Percentiles rank a stretch among this genome's conserved stretches.
These are phyloP conservation scores for Amanita thiersii DNA, from an alignment of 768 basidiomycete species.

Conservation along the genomic window DNA sequence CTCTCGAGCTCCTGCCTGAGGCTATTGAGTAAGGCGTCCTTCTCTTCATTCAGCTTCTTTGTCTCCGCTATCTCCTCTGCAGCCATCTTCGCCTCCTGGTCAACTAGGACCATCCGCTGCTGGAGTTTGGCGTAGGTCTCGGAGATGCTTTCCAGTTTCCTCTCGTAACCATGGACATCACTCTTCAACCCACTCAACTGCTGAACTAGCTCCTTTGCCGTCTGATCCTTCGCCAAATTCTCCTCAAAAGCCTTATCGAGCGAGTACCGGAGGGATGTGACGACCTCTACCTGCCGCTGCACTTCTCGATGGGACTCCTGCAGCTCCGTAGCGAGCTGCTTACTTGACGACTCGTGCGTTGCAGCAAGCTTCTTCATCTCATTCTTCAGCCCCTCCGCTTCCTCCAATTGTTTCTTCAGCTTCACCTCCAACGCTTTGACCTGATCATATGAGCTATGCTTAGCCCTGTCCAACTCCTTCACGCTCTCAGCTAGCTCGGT, in stretches of 20 bases:
- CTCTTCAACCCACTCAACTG: too few species aligned
- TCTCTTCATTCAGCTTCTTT: neutral
- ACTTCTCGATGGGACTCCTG: too few species aligned
- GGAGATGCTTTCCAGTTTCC: neutral
- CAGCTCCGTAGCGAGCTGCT: neutral
- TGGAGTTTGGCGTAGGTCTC: neutral
- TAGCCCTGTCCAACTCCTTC: conserved; percentile 3
- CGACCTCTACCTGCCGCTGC: too few species aligned
- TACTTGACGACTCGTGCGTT: neutral
- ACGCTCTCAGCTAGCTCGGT: conserved; percentile 10
- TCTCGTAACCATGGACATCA: too few species aligned
- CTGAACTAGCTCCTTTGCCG: too few species aligned
- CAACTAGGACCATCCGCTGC: neutral
- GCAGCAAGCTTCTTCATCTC: neutral
- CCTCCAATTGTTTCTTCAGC: neutral
- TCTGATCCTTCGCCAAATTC: too few species aligned
- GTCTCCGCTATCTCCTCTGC: neutral
- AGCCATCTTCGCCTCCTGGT: neutral
- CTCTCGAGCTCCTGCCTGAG: neutral
- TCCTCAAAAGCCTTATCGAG: too few species aligned
- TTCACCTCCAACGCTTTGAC: neutral
- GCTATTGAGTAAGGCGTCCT: neutral
- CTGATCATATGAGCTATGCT: too few species aligned
- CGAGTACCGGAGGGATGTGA: too few species aligned
- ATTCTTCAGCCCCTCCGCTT: neutral